Evolutionary conservation across 129 eudicot species (phyloP).

Genomic region (Flaveria sonorensis): DNA sequence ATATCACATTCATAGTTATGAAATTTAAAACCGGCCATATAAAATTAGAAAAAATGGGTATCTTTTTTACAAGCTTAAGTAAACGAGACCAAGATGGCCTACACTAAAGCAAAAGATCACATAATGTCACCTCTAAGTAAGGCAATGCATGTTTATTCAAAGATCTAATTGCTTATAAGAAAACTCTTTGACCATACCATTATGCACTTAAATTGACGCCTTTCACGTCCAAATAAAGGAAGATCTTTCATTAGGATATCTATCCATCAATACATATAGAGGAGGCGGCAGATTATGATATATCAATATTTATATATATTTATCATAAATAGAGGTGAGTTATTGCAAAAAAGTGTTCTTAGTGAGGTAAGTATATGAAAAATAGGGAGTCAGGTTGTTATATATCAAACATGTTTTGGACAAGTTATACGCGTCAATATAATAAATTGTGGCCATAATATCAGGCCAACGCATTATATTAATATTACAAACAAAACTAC

Average conservation of each 20-base stretch:
- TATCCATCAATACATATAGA: background rate
- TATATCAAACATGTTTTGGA: too few relatives aligned
- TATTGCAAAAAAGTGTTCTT: too few relatives aligned
- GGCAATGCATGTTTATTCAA: slow-evolving; percentile 35
- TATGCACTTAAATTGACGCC: slow-evolving; percentile 34
- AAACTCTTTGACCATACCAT: slow-evolving; percentile 44
- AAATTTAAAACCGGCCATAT: slow-evolving; percentile 3
- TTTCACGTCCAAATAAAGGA: slow-evolving; percentile 17
- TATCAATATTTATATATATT: too few relatives aligned
- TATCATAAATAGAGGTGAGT: too few relatives aligned
- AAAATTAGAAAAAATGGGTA: slow-evolving; percentile 2
- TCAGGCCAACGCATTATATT: too few relatives aligned
- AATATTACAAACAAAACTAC: too few relatives aligned
- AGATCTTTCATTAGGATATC: slow-evolving; percentile 9
- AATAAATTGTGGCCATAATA: too few relatives aligned
- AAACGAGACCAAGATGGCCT: slow-evolving; percentile 46
- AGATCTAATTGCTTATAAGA: slow-evolving; percentile 25
- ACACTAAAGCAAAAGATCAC: slow-evolving; percentile 47
- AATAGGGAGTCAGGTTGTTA: too few relatives aligned
- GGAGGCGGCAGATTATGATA: too few relatives aligned
- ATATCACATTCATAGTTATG: background rate
- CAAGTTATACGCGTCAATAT: too few relatives aligned
- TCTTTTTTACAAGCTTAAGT: slow-evolving; percentile 39
- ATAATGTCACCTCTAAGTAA: slow-evolving; percentile 48
- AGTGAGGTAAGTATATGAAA: too few relatives aligned